phyloP scores from a whole-genome alignment of 768 basidiomycete species.

The Russula emetica region DNA sequence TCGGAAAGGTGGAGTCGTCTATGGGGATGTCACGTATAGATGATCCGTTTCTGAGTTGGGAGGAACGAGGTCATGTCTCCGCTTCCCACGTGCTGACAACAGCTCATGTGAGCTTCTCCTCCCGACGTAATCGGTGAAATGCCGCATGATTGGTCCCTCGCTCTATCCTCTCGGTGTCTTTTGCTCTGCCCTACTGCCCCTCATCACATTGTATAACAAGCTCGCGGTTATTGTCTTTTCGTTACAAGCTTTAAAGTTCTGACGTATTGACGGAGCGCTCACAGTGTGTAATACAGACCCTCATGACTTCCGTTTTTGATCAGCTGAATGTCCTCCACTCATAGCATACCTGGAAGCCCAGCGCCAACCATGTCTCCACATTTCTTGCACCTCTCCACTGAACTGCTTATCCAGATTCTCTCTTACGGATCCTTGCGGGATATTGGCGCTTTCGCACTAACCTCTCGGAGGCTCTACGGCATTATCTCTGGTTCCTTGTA shows the following conservation, averaged over 20 bases:
- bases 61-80: neutral
- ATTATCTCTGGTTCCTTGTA: slow-evolving; percentile 19
- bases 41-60: neutral
- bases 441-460: slow-evolving; percentile 16
- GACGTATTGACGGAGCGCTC: neutral
- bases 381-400: slow-evolving; percentile 23
- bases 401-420: slow-evolving; percentile 24
- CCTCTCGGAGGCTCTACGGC: slow-evolving; percentile 16
- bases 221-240: neutral
- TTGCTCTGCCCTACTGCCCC: neutral
- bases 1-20: neutral
- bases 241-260: neutral
- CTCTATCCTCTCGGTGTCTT: neutral
- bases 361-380: slow-evolving; percentile 19
- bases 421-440: slow-evolving; percentile 17
- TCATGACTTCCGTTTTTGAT: neutral
- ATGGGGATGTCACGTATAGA: neutral
- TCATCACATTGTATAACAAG: neutral
- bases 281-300: slow-evolving; percentile 11
- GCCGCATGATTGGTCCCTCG: slow-evolving; percentile 1
- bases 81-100: slow-evolving; percentile 4
- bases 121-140: neutral
- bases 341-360: slow-evolving; percentile 3
- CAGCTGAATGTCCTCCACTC: neutral
- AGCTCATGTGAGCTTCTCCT: neutral